Conservation (phyloP, 1,284 basidiomycete genomes). For the Ceratobasidium theobromae region DNA sequence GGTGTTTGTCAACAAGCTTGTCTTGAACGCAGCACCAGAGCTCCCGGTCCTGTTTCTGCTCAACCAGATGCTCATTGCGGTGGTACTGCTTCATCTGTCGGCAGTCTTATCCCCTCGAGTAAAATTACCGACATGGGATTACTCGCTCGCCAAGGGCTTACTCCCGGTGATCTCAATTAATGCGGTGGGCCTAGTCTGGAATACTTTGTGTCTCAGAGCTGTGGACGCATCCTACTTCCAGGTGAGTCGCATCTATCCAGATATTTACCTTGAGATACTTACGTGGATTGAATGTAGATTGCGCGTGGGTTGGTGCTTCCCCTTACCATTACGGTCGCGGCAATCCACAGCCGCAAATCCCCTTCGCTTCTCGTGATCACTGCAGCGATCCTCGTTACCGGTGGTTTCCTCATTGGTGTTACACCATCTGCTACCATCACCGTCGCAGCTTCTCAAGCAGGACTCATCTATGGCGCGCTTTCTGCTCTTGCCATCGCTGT, state of each 20-base stretch:
- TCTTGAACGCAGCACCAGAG: slow-evolving; percentile 64
- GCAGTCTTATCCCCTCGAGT: slow-evolving; percentile 53
- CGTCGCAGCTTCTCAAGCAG: slow-evolving; percentile 45
- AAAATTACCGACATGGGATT: slow-evolving; percentile 55
- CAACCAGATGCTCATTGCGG: slow-evolving; percentile 66
- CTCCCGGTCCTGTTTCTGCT: slow-evolving; percentile 70
- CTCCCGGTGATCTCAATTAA: slow-evolving; percentile 63
- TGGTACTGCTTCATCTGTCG: slow-evolving; percentile 56
- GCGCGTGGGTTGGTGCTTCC: slow-evolving; percentile 76
- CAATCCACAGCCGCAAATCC: slow-evolving; percentile 50
- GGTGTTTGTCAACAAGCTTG: slow-evolving; percentile 59
- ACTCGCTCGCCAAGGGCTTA: slow-evolving; percentile 57
- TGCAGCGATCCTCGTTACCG: slow-evolving; percentile 58
- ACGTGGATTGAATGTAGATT: slow-evolving; percentile 52
- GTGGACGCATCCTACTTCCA: slow-evolving; percentile 80
- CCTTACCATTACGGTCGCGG: slow-evolving; percentile 67
- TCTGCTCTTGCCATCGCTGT: slow-evolving; percentile 72
- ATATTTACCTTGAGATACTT: not conserved
- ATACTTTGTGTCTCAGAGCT: slow-evolving; percentile 70
- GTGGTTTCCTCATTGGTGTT: slow-evolving; percentile 62
- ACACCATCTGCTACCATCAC: slow-evolving; percentile 50
- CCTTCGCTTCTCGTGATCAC: slow-evolving; percentile 54
- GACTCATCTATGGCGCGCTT: slow-evolving; percentile 63
- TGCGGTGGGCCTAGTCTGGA: slow-evolving; percentile 72
- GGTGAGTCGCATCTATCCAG: slow-evolving; percentile 43